These are phyloP conservation scores for Liquidambar formosana DNA, from an alignment of 164 flowering plant species.

Conservation along the genomic window DNA sequence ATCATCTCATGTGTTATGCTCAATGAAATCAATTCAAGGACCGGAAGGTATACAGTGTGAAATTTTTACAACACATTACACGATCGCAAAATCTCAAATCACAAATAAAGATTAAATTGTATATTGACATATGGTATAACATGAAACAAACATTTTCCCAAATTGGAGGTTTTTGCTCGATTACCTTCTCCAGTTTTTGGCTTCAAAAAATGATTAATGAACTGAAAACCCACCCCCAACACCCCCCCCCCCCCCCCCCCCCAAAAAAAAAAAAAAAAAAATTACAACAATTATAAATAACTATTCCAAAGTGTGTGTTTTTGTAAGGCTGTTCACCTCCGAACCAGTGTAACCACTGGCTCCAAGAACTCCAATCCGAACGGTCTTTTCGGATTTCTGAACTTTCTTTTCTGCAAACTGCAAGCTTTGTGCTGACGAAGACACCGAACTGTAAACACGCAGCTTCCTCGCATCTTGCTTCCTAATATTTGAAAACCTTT, in stretches of 20 bases:
- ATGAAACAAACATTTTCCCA: not conserved
- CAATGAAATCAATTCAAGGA: too few relatives aligned
- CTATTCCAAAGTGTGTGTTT: too few relatives aligned
- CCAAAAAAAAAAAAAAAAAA: too few relatives aligned
- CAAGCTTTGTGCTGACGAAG: conserved; percentile 35
- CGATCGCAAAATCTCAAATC: not conserved
- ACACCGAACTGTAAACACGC: conserved; percentile 35
- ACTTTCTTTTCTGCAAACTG: conserved; percentile 22
- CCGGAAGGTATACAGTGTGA: too few relatives aligned
- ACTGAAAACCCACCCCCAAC: too few relatives aligned
- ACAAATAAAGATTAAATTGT: not conserved
- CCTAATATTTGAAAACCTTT: conserved; percentile 17
- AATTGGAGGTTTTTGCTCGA: not conserved
- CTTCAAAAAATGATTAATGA: too few relatives aligned
- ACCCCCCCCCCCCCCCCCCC: too few relatives aligned
- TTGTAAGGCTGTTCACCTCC: too few relatives aligned
- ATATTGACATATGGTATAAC: not conserved
- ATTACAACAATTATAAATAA: too few relatives aligned
- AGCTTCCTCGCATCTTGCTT: conserved; percentile 25
- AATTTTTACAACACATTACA: too few relatives aligned
- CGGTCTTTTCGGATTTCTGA: conserved; percentile 38
- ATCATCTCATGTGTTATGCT: not conserved
- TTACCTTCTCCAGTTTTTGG: too few relatives aligned
- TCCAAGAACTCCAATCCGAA: conserved; percentile 88
- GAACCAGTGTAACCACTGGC: conserved; percentile 99